These are phyloP conservation scores for Coffea eugenioides DNA, from an alignment of 257 asterid species.

Conservation along the genomic window DNA sequence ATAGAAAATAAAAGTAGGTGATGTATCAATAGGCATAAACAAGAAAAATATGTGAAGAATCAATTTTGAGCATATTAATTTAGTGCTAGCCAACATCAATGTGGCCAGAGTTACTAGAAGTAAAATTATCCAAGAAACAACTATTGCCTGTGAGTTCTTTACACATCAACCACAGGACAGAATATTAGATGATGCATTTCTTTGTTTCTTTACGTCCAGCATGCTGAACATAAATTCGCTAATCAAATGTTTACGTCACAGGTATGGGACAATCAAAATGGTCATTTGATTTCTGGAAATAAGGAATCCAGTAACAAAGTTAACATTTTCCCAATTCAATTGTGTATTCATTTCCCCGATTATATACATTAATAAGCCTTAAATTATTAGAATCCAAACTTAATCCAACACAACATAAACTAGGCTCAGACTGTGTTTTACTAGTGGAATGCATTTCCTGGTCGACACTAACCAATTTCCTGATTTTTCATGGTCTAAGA, in stretches of 20 bases:
- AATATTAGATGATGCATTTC: not conserved
- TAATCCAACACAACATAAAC: not conserved
- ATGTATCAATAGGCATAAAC: no score
- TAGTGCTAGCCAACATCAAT: not conserved
- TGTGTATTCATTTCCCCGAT: not conserved
- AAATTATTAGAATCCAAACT: not conserved
- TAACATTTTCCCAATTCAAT: not conserved
- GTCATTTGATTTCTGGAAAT: not conserved
- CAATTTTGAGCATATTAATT: not conserved
- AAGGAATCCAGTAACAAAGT: not conserved
- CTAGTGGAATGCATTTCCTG: not conserved
- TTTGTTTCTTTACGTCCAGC: not conserved
- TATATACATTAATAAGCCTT: not conserved
- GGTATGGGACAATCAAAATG: not conserved
- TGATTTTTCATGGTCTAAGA: not conserved
- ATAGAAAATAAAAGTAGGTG: not conserved
- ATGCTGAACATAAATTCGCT: not conserved
- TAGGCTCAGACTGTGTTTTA: not conserved
- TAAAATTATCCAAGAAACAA: not conserved
- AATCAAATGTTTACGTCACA: not conserved
- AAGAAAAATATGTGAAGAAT: not conserved
- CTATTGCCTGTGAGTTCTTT: not conserved
- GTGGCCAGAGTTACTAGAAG: no score
- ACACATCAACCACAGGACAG: not conserved
- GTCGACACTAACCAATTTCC: not conserved